These are phyloP conservation scores for Fusarium sp. DNA, from an alignment of 2,329 filamentous ascomycete genomes.

Conservation along the genomic window DNA sequence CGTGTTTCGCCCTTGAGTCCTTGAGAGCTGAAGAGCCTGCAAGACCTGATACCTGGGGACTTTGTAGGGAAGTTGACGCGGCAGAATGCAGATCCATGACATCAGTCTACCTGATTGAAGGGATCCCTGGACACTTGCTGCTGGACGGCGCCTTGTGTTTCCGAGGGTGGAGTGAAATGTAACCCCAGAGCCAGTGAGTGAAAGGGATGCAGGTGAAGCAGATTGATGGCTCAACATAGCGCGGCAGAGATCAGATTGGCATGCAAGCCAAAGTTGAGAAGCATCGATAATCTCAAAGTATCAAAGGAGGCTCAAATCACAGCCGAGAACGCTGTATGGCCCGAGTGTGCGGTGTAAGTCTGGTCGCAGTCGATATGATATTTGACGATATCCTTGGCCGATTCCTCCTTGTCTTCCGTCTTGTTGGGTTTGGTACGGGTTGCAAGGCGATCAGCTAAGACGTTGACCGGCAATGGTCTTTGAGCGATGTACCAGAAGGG, in stretches of 20 bases:
- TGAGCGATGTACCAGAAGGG: constrained; percentile 14
- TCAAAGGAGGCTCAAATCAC: background rate
- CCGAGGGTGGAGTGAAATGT: constrained; percentile 19
- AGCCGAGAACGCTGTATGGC: constrained; percentile 3
- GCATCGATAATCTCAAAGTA: background rate
- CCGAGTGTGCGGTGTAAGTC: constrained; percentile 22
- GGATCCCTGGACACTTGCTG: constrained; percentile 29
- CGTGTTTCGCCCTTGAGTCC: constrained; percentile 20
- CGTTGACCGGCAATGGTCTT: constrained; percentile 13
- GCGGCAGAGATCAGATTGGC: constrained; percentile 6
- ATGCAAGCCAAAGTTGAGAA: constrained; percentile 24
- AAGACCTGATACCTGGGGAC: constrained; percentile 8
- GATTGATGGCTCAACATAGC: constrained; percentile 6
- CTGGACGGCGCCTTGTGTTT: constrained; percentile 31
- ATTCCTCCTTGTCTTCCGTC: constrained; percentile 6
- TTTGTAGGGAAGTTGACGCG: constrained; percentile 26
- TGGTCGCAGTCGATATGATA: constrained; percentile 1
- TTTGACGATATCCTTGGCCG: constrained; percentile 12
- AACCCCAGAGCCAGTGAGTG: constrained; percentile 18
- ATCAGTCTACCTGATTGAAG: constrained; percentile 45
- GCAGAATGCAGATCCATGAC: constrained; percentile 48
- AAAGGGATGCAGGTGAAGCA: constrained; percentile 1
- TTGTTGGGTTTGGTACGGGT: constrained; percentile 19
- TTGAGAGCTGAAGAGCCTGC: too few species aligned
- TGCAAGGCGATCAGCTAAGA: constrained; percentile 10